Evolutionary conservation across 495 filamentous ascomycete species (phyloP).

Genomic region (Sordaria brevicollis): DNA sequence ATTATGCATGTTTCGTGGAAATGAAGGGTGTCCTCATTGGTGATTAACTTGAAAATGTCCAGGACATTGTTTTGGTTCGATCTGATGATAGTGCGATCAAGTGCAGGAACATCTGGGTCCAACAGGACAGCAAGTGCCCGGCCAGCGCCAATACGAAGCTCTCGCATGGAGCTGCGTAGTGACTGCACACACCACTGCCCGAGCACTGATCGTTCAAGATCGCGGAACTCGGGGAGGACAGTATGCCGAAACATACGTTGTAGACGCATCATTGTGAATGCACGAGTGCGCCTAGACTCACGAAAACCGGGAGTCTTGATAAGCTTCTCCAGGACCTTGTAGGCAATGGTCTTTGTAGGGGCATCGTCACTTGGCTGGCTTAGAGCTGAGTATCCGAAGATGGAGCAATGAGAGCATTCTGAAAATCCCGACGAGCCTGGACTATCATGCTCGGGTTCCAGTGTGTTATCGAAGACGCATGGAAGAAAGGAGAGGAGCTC

Average conservation of each 20-base stretch:
- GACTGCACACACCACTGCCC: conserved; percentile 76
- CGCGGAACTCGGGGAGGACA: conserved; percentile 41
- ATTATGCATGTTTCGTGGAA: conserved; percentile 77
- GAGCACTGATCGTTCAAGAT: conserved; percentile 52
- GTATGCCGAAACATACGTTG: conserved; percentile 59
- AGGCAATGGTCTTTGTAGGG: conserved; percentile 16
- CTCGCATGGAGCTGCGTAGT: conserved; percentile 70
- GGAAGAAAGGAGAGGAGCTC: conserved; percentile 24
- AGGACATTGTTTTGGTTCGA: conserved; percentile 60
- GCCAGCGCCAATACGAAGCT: conserved; percentile 74
- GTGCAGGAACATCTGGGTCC: conserved; percentile 33
- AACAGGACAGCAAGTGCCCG: conserved; percentile 47
- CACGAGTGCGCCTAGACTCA: conserved; percentile 50
- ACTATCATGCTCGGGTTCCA: conserved; percentile 3
- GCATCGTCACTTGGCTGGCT: background rate
- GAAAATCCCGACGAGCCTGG: background rate
- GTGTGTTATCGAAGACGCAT: conserved; percentile 26
- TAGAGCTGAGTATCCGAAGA: background rate
- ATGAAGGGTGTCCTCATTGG: conserved; percentile 49
- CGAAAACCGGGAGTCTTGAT: conserved; percentile 45
- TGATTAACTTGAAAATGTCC: conserved; percentile 57
- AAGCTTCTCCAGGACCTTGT: conserved; percentile 46
- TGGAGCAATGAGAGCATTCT: conserved; percentile 14
- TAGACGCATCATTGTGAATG: conserved; percentile 63
- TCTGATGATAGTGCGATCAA: conserved; percentile 22